Evolutionary conservation across 345 rosid genomes (phyloP).

Genomic region (Nasturtium officinale): DNA sequence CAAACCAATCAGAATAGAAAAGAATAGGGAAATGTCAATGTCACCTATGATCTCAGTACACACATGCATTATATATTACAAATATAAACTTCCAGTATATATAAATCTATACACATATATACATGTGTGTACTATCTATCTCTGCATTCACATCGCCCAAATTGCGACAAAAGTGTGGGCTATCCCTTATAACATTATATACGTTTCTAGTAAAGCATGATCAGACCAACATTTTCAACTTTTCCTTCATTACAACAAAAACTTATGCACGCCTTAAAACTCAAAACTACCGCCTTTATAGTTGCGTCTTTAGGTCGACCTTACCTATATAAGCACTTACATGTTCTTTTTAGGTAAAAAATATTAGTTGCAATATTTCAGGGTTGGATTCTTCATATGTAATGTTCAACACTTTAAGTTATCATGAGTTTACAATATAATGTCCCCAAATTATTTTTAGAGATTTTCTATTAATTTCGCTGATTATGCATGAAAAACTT

Average conservation of each 20-base stretch:
- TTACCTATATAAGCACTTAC: conserved; percentile 9
- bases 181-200: conserved; percentile 33
- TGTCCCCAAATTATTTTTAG: background rate
- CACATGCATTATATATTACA: conserved; percentile 30
- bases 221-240: conserved; percentile 27
- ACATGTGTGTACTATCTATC: conserved; percentile 19
- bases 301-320: conserved; percentile 10
- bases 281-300: conserved; percentile 1
- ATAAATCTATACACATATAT: background rate
- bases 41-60: conserved; percentile 46
- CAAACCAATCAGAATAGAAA: conserved; percentile 27
- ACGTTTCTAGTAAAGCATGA: conserved; percentile 21
- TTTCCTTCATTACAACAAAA: conserved; percentile 23
- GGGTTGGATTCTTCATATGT: conserved; percentile 14
- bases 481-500: background rate
- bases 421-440: background rate
- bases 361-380: background rate
- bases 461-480: background rate
- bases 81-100: background rate
- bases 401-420: background rate
- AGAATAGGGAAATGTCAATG: conserved; percentile 46
- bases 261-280: conserved; percentile 31
- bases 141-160: conserved; percentile 26
- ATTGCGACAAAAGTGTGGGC: conserved; percentile 45
- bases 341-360: conserved; percentile 16